phyloP scores from a whole-genome alignment of 2,329 filamentous ascomycete genomes.

The Sporothrix inflata region DNA sequence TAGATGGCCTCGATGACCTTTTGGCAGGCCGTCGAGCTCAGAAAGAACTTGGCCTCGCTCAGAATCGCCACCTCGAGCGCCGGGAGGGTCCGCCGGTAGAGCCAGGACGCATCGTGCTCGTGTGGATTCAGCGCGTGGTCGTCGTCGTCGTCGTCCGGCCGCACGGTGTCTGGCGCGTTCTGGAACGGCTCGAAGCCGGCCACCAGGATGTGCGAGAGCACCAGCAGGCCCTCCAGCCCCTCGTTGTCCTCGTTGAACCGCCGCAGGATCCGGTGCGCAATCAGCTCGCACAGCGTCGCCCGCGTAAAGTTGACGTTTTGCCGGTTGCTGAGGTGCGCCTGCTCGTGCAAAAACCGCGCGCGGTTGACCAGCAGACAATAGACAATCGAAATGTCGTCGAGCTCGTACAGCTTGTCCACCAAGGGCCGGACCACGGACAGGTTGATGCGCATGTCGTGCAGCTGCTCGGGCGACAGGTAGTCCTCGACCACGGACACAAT shows the following conservation, averaged over 20 bases:
- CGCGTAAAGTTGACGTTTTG: constrained; percentile 81
- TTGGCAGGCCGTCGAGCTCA: constrained; percentile 77
- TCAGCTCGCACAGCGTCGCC: constrained; percentile 77
- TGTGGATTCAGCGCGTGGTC: background rate
- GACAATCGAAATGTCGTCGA: constrained; percentile 79
- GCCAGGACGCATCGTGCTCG: constrained; percentile 50
- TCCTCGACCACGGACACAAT: constrained; percentile 66
- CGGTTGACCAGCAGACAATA: constrained; percentile 85
- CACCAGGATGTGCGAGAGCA: constrained; percentile 78
- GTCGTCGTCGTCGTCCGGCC: constrained; percentile 47
- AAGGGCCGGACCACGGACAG: constrained; percentile 76
- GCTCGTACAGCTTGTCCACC: constrained; percentile 80
- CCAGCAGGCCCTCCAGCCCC: constrained; percentile 69
- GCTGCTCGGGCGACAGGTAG: constrained; percentile 70
- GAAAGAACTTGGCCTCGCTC: constrained; percentile 77
- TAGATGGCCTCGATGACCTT: constrained; percentile 84
- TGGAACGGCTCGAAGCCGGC: constrained; percentile 86
- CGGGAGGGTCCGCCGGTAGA: constrained; percentile 65
- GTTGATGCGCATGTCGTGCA: constrained; percentile 81
- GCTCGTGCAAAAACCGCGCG: constrained; percentile 77
- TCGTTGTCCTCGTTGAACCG: constrained; percentile 78
- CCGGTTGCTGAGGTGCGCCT: constrained; percentile 73
- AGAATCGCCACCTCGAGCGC: constrained; percentile 83
- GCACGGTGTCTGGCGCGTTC: constrained; percentile 71
- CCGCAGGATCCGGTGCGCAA: constrained; percentile 76